Percentiles rank a stretch among this genome's conserved stretches.
Conservation (phyloP, 2,329 filamentous ascomycete species). For the Hypoxylon sp. region DNA sequence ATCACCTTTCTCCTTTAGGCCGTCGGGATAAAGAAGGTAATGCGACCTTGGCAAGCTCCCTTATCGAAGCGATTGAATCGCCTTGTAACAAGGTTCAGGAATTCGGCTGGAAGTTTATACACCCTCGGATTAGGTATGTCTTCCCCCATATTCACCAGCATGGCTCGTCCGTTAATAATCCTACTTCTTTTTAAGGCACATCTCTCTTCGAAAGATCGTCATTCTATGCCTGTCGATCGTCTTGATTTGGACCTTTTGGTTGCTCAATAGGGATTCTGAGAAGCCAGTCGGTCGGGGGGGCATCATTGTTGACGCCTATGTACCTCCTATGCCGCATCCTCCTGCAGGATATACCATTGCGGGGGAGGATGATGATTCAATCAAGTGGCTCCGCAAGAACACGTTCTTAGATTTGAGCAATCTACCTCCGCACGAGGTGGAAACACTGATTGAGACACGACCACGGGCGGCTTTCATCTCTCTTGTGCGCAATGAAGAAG, state of each 20-base stretch:
- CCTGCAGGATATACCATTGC: constrained; percentile 24
- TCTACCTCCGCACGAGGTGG: constrained; percentile 38
- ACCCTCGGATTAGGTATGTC: constrained; percentile 50
- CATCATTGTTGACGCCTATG: constrained; percentile 45
- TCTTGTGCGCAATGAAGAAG: constrained; percentile 79
- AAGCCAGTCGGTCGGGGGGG: constrained; percentile 31
- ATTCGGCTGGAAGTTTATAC: constrained; percentile 40
- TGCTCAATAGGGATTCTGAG: constrained; percentile 40
- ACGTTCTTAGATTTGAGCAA: constrained; percentile 45
- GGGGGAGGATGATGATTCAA: constrained; percentile 29
- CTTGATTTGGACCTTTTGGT: constrained; percentile 46
- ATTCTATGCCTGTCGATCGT: constrained; percentile 42
- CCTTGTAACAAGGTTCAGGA: constrained; percentile 35
- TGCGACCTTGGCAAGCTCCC: constrained; percentile 28
- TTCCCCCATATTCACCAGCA: not conserved
- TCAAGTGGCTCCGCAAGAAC: constrained; percentile 52
- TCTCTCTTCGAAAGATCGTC: constrained; percentile 47
- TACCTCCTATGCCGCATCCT: constrained; percentile 47
- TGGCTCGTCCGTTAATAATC: constrained; percentile 49
- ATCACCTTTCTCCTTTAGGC: constrained; percentile 27
- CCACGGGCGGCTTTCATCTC: constrained; percentile 68
- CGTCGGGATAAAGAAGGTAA: constrained; percentile 32
- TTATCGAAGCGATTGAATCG: constrained; percentile 34
- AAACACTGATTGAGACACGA: constrained; percentile 46
- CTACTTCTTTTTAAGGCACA: constrained; percentile 41